These are phyloP conservation scores for Apiotrichum laibachii DNA, from an alignment of 1,284 basidiomycete genomes.

Conservation along the genomic window DNA sequence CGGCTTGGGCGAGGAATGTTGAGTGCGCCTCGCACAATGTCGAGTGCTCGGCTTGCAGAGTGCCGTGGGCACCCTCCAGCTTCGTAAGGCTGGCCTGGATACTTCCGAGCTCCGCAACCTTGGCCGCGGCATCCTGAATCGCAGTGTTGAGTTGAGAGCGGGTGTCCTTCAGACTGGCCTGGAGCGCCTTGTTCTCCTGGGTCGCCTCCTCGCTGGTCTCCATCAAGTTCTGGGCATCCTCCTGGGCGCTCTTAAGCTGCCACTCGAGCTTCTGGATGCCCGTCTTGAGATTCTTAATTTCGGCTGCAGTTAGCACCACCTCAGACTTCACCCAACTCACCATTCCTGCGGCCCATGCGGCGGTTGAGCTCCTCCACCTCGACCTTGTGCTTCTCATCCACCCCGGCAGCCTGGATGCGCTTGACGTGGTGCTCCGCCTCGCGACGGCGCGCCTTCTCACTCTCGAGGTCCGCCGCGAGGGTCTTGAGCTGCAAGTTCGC, in stretches of 20 bases:
- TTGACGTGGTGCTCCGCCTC: conserved; percentile 2
- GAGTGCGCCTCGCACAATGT: neutral
- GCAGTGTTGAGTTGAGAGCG: neutral
- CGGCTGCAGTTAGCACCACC: neutral
- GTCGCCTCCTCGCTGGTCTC: conserved; percentile 2
- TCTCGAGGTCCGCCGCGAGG: neutral
- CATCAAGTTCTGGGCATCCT: conserved; percentile 7
- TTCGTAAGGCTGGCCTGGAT: neutral
- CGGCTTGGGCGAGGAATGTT: neutral
- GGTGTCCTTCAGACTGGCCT: neutral
- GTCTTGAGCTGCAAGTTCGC: neutral
- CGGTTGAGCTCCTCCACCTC: conserved; percentile 1
- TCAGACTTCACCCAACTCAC: neutral
- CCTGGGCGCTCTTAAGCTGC: conserved; percentile 11
- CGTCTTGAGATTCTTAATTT: conserved; percentile 6
- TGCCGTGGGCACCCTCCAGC: neutral
- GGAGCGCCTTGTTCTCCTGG: neutral
- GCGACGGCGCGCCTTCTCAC: conserved; percentile 4
- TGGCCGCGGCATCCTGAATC: neutral
- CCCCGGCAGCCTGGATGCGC: neutral
- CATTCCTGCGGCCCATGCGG: neutral
- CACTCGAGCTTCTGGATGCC: conserved; percentile 11
- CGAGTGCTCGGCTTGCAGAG: conserved; percentile 1
- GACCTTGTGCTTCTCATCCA: neutral
- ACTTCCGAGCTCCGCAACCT: neutral